Base-by-base conservation (phyloP, 768 basidiomycete genomes). In the Boletellus emodensis region DNA sequence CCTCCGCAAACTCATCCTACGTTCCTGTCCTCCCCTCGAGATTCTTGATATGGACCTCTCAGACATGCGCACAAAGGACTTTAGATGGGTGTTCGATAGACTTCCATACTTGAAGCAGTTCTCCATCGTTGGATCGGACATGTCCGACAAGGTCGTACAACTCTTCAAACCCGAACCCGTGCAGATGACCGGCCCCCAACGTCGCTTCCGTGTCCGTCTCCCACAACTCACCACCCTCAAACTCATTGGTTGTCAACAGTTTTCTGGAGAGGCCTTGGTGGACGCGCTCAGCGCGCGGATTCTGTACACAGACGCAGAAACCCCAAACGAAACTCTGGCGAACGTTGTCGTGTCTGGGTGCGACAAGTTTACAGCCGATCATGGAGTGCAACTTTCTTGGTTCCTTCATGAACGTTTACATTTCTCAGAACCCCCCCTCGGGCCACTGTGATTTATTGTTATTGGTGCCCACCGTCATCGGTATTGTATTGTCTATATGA, bases 31-130 rank as follows among this genome's bases (percentile, higher is more conserved):
- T 3, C 84, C 84, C 13, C 69, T 90, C 36, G 74, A 74, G 42
- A 65, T 81, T 30, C 77, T 90, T 20, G 78, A 84, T 61, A 90
- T 90, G 87, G 83, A 90, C 59, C 85, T 83, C 57, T 83, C 84
- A 46, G 88, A 90, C 68, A 83, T 88, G 81, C 83, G 87, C 40
- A 90, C 87, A 30, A 90, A 88, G 68, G 88, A 90, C 61, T 90
- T 90, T 61, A 63, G 59, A 28, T 87, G 81, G 70, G 71, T 82
- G 42, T 90, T 90, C 55, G 78, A 81, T 49, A 71, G 75, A 34
- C 69, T 87, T 12, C 61, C 64, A 1, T 52, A 64, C 32, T 69
- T 90, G 41, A 77, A 79, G 57, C 77, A 81, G 43, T 90, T 90
- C 64, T 74, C 77, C 41, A 89, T 90, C 57, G 81, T 84, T 48